A percentile compares a stretch with the other conserved stretches of the same genome.
These are phyloP conservation scores for Centella asiatica DNA, from an alignment of 129 eudicot genomes.

Conservation along the genomic window DNA sequence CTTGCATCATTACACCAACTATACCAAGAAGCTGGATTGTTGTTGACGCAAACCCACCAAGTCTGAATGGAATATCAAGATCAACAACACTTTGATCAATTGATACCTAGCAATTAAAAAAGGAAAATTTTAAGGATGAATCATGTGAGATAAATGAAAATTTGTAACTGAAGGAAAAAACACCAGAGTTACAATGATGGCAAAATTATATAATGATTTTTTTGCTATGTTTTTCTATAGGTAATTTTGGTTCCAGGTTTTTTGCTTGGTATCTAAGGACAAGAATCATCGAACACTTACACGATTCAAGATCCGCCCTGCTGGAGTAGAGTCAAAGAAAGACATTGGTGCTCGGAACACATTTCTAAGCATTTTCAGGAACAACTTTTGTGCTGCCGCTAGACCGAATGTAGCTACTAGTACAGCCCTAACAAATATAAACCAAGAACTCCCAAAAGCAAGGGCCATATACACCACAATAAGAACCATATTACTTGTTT, in stretches of 20 bases:
- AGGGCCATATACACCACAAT: slow-evolving; percentile 84
- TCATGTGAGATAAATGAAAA: not conserved
- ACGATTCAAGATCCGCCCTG: slow-evolving; percentile 83
- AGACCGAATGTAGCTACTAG: slow-evolving; percentile 86
- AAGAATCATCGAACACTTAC: slow-evolving; percentile 20
- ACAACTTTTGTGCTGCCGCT: slow-evolving; percentile 78
- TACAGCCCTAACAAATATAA: slow-evolving; percentile 79
- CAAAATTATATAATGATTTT: not conserved
- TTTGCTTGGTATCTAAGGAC: not conserved
- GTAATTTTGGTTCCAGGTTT: not conserved
- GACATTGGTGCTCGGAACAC: slow-evolving; percentile 97
- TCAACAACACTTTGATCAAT: slow-evolving; percentile 92
- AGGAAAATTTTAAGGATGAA: not conserved
- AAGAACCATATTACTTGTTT: slow-evolving; percentile 56
- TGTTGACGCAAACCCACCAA: slow-evolving; percentile 91
- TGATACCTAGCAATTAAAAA: slow-evolving; percentile 50
- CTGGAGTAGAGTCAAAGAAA: slow-evolving; percentile 93
- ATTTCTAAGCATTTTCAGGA: slow-evolving; percentile 60
- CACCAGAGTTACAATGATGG: not conserved
- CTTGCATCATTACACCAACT: slow-evolving; percentile 82
- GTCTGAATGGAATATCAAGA: slow-evolving; percentile 92
- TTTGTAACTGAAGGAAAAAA: not conserved
- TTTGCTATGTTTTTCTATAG: not conserved
- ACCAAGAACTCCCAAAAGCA: slow-evolving; percentile 90
- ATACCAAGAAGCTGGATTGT: slow-evolving; percentile 92